Evolutionary conservation across 2,329 filamentous ascomycete genomes (phyloP), one percentile per base, ranked within the genome.

Genomic region (Fusarium denticulatum): DNA sequence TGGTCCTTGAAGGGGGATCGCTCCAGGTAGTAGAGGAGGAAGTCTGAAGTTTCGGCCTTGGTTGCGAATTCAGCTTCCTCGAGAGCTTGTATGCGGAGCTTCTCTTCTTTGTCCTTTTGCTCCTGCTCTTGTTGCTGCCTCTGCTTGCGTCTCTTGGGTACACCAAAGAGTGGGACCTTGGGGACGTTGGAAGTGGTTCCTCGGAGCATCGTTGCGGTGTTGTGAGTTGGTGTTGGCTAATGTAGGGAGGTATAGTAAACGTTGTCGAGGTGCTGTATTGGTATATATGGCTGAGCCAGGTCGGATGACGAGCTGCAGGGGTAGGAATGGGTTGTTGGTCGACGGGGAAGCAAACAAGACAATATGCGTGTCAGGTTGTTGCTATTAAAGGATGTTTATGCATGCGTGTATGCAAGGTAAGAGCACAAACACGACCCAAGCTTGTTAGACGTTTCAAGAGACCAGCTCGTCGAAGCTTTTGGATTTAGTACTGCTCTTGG

Each of bases 11-110:
- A 74, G 46, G 72, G 72, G 32, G 72, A 74, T 77, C 79, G 57
- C 67, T 74, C 80, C 77, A 83, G 71, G 40, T 74, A 83, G 59
- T 76, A 76, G 43, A 77, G 63, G 64, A 83, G 77, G 67, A 80
- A 83, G 60, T 80, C 70, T 70, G 70, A 77, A 11, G 81, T 81
- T 61, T 78, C 76, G 36, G 74, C 74, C 57, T 78, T 78, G 34
- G 80, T 79, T 14, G 72, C 75, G 45, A 79, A 79, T 37, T 81
- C 77, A 39, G 78, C 79, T 61, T 81, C 76, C 42, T 78, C 73
- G 30, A 73, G 67, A 34, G 77, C 78, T n/a, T 76, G 73, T 12
- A 45, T 69, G 32, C 73, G 73, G 43, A 76, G 70, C 60, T 74
- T 55, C 43, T 76, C 73, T 61, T 75, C 73, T 28, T 76, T 40